Conservation (phyloP, 805 yeast species). For the Candida dajiaensis region DNA sequence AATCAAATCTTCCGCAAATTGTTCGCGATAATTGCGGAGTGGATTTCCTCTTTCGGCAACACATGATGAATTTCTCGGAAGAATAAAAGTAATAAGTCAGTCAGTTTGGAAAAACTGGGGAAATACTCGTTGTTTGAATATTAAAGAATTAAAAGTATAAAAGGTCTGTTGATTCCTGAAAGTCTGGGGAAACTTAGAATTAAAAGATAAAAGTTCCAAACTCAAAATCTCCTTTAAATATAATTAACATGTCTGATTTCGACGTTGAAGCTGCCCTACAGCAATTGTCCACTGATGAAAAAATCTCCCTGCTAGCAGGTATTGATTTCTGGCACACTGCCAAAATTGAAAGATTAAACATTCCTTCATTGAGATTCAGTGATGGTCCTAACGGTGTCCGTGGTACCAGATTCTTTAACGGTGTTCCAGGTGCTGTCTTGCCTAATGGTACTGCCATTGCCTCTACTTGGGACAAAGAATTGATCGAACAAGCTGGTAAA, state of each 20-base stretch:
- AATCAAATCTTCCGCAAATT: no score
- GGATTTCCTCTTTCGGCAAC: neutral
- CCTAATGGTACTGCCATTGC: conserved; percentile 57
- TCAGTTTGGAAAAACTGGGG: neutral
- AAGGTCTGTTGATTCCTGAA: neutral
- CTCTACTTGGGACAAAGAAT: conserved; percentile 44
- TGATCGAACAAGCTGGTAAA: conserved; percentile 40
- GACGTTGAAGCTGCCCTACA: conserved; percentile 14
- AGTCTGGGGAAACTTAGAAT: no score
- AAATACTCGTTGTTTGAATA: neutral
- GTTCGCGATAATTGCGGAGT: neutral
- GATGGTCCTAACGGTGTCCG: conserved; percentile 60
- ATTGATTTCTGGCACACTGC: conserved; percentile 44
- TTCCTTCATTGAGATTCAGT: conserved; percentile 40
- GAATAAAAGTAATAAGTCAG: neutral
- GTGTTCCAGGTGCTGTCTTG: conserved; percentile 48
- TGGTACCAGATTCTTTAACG: conserved; percentile 44
- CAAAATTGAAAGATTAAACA: conserved; percentile 25
- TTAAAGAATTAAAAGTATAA: no score
- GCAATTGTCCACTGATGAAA: conserved; percentile 12
- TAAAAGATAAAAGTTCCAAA: no score
- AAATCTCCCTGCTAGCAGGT: conserved; percentile 24
- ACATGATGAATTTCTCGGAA: neutral
- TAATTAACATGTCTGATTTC: conserved; percentile 5
- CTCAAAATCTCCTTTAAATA: no score